Evolutionary conservation across 192 early-diverging fungal genomes (phyloP), one percentile per base, ranked within the genome.

Genomic region (Phycomyces nitens): DNA sequence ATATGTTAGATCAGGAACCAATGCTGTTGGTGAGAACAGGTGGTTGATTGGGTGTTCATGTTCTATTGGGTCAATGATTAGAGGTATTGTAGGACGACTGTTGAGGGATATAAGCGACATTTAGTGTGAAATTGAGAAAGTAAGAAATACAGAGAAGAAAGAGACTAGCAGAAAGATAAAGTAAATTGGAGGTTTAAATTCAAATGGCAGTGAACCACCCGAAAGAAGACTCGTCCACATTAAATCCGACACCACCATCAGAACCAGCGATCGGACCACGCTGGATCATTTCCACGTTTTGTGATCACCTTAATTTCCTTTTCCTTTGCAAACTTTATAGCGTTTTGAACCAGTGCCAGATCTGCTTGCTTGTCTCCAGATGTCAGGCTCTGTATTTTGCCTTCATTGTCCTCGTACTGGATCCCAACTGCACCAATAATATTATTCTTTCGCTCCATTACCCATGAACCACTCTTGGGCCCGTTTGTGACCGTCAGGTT

Each of bases 21-120:
- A 44, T 18, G 60, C 24, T 9, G 68, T 69, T n/a, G 68, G 68
- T 27, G 68, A 69, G 26, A 69, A 69, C 26, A 69, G 49, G 49
- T 69, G 60, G 49, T 57, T 51, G 23, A 69, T 54, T 22, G 60
- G 60, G 34, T 60, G 22, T 29, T 68, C 58, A 29, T 54, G 60
- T 2, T 21, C 50, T 7, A 11, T 29, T 22, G 29, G 29, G 3
- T 41, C 34, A 42, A 51, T 51, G 44, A 24, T 23, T n/a, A 68
- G 59, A 20, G 58, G 21, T 42, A 61, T 44, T 14, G 22, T 18
- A 49, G 14, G 26, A 34, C 29, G 53, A 41, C 29, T 65, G 8
- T 42, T 39, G 21, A 58, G 24, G 18, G 16, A 22, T 16, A 42
- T 58, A 58, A 58, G 5, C 8, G 40, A 44, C 15, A 44, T 23